Base-by-base conservation (phyloP, 2,329 filamentous ascomycete genomes). In the Blastomyces silverae region DNA sequence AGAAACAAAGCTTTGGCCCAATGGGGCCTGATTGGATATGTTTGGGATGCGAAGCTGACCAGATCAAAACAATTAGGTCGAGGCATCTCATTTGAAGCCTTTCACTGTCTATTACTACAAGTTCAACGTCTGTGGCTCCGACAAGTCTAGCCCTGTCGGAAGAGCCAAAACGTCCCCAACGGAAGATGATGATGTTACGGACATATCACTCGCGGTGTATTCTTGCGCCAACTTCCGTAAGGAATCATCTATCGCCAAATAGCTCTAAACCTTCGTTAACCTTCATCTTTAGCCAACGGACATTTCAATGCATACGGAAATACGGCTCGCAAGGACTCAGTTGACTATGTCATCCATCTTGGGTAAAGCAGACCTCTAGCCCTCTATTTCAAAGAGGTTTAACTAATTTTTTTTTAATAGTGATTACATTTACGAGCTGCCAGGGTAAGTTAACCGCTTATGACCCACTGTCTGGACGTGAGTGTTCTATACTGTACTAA, bases 111-210 rank as follows among this genome's bases (percentile, higher is more conserved):
- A 71, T 74, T 87, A 83, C 70, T 90, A 91, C 69, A 87, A 89
- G 69, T 91, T 91, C 77, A 84, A 78, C 28, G 81, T 90, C 31
- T 91, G 89, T 71, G 78, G 80, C 63, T 88, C 87, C 0, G 78
- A 84, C 64, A 85, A 83, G 62, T 83, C 77, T 57, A 88, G 85
- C 62, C 83, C 85, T 0, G 61, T 90, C 31, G 88, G 88, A 17
- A 80, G 86, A 13, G 91, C 88, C 25, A 91, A 90, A 79, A 91
- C 89, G 0, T 83, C 85, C 4, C 88, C 89, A 2, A 73, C 76
- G 1, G 77, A 80, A 17, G 78, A 84, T 17, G 83, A 88, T 64
- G 78, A 84, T 25, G 81, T 87, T 7, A 53, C 61, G 17, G 79
- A 81, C 0, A 78, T 91, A 62, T 84, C 80, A 46, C 79, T 91